Conservation (phyloP, 208 protist genomes). For the Leishmania arabica region DNA sequence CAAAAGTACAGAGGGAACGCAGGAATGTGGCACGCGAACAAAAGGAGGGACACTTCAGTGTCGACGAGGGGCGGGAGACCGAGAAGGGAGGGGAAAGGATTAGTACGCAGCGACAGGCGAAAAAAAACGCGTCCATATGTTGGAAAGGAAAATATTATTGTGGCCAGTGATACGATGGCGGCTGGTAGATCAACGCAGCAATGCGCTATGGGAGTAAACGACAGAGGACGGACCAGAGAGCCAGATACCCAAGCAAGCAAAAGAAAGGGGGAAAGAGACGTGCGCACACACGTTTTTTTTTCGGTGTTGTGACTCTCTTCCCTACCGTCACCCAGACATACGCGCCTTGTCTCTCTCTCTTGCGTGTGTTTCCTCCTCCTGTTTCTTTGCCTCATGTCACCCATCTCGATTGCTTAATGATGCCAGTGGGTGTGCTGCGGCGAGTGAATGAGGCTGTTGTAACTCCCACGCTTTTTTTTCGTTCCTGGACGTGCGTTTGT, state of each 20-base stretch:
- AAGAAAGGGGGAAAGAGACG: too few species aligned
- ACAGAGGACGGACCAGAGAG: neutral
- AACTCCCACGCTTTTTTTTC: neutral
- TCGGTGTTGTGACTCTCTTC: neutral
- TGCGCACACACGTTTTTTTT: neutral
- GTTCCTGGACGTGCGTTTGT: neutral
- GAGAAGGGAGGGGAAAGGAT: neutral
- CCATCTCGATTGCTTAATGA: neutral
- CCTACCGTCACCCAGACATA: neutral
- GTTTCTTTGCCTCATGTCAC: neutral
- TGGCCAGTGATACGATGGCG: neutral
- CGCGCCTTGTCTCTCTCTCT: neutral
- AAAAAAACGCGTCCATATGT: neutral
- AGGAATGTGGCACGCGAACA: neutral
- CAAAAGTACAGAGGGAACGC: neutral
- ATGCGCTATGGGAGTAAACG: neutral
- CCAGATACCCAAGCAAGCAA: too few species aligned
- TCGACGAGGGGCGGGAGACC: neutral
- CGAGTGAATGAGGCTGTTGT: neutral
- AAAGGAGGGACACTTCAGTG: neutral
- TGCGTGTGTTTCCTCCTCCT: neutral
- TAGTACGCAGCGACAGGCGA: neutral
- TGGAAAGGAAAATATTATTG: neutral
- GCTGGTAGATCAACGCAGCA: neutral
- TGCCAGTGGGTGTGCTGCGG: neutral